Evolutionary conservation across 169 alveolate species (phyloP), one percentile per base, ranked within the genome.

Genomic region (Neospora caninum): DNA sequence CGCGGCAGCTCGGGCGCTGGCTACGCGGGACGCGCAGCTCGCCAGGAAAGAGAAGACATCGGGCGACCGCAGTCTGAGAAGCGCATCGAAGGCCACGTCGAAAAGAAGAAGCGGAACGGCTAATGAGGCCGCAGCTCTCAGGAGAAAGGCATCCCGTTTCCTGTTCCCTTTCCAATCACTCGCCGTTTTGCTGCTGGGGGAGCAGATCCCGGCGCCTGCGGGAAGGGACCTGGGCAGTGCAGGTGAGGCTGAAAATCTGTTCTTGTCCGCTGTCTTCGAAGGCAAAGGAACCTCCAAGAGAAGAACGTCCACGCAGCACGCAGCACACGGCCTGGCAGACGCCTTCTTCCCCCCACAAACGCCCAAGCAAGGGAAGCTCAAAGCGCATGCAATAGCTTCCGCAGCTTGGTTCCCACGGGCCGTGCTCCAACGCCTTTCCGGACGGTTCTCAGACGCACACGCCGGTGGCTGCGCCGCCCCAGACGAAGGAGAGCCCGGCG

Each of bases 1-100:
- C 73, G 73, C 16, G 31, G n/a, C 73, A 1, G 73, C 73, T 29
- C 73, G 4, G 7, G 73, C 73, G 34, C n/a, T 16, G 31, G 73
- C 73, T 43, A n/a, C 86, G 0, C 86, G 86, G 27, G 86, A 43
- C 2, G 49, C 39, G 27, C 86, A 78, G 86, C 39, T 38, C 41
- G 49, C 49, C 45, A 78, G 86, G 42, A 78, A 78, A 20, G 86
- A 6, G 29, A 78, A 78, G 42, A 78, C 86, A 20, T 78, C 49
- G 49, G 86, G 86, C 39, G 86, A 78, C 43, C 45, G 86, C 27
- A 78, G 86, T 2, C 39, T 43, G n/a, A 78, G 86, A 20, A 78
- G 86, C 39, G 45, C 22, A 25, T 78, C 86, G 45, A 78, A 78
- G 86, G 86, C 27, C 43, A n/a, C 86, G 39, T 38, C 49, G 29